These are phyloP conservation scores for Alternaria incomplexa DNA, from an alignment of 2,329 filamentous ascomycete genomes.

Conservation along the genomic window DNA sequence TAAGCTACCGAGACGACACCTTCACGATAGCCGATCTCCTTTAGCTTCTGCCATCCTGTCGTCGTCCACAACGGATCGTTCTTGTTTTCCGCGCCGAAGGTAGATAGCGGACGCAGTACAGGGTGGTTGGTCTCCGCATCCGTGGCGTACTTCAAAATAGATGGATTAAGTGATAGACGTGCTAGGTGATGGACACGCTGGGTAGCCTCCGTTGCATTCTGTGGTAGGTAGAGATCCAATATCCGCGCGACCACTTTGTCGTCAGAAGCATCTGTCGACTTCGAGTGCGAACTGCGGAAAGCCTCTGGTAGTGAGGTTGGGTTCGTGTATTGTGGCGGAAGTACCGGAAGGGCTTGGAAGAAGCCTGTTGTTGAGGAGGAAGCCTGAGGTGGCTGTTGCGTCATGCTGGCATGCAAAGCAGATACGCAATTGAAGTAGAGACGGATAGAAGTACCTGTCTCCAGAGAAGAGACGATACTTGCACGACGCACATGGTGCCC, in stretches of 20 bases:
- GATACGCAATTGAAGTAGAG: not conserved
- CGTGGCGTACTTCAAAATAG: constrained; percentile 49
- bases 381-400: constrained; percentile 6
- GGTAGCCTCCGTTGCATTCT: constrained; percentile 12
- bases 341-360: constrained; percentile 35
- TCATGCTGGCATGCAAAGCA: constrained; percentile 25
- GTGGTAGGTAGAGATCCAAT: constrained; percentile 31
- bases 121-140: constrained; percentile 72
- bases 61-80: constrained; percentile 66
- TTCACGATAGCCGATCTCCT: constrained; percentile 63
- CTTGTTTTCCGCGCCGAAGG: constrained; percentile 62
- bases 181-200: constrained; percentile 27
- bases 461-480: not conserved
- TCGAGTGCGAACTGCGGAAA: not conserved
- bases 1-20: constrained; percentile 68
- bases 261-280: constrained; percentile 13
- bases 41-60: constrained; percentile 70
- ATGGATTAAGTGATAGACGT: constrained; percentile 25
- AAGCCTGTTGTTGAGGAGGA: constrained; percentile 41
- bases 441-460: not conserved
- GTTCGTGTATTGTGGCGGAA: constrained; percentile 36
- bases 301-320: not conserved
- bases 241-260: constrained; percentile 32
- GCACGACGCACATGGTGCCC: not conserved
- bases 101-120: constrained; percentile 64